Evolutionary conservation across 164 flowering plant species (phyloP), one percentile per base, ranked within the genome.

Genomic region (Buxus sempervirens): DNA sequence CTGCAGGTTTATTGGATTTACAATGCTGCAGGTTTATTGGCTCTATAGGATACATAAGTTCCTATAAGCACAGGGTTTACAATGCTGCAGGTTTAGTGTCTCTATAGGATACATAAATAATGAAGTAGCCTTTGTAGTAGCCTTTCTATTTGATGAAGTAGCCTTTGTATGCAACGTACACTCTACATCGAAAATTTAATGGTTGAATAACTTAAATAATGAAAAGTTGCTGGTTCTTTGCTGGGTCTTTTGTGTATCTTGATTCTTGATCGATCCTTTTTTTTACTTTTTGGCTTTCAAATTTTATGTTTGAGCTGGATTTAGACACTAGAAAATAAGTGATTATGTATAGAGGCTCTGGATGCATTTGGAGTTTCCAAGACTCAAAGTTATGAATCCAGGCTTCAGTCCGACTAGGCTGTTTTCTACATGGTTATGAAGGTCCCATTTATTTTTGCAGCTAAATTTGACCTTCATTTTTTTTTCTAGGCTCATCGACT

Each of bases 331-430:
- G 61, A 25, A 10, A 26, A 13, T 13, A 6, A 27, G 25, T 26
- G 61, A 13, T 27, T 58, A 58, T 58, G n/a, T 58, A 58, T 32
- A 58, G 61, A 26, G 61, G 38, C 9, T 26, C 61, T 58, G 61
- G 38, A 3, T 14, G n/a, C 36, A 58, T 58, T 15, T 26, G 21
- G 61, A 58, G 41, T 38, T 58, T 58, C 61, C 27, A n/a, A 38
- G 1, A 58, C 10, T 10, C 51, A 45, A 27, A 26, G 14, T 16
- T 23, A 20, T 14, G 38, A 58, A 27, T 18, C 14, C 51, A 45
- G 12, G 15, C 18, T 58, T n/a, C 38, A 15, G 38, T 26, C 26
- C 27, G 20, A 10, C 7, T 25, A 58, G 26, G 38, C 38, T 16
- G 61, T 15, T 32, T 2, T 10, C n/a, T 58, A 26, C 15, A 1